A percentile compares a stretch with the other conserved stretches of the same genome.
Conservation (phyloP, 1,139 yeast genomes). For the Blastobotrys malaysiensis region DNA sequence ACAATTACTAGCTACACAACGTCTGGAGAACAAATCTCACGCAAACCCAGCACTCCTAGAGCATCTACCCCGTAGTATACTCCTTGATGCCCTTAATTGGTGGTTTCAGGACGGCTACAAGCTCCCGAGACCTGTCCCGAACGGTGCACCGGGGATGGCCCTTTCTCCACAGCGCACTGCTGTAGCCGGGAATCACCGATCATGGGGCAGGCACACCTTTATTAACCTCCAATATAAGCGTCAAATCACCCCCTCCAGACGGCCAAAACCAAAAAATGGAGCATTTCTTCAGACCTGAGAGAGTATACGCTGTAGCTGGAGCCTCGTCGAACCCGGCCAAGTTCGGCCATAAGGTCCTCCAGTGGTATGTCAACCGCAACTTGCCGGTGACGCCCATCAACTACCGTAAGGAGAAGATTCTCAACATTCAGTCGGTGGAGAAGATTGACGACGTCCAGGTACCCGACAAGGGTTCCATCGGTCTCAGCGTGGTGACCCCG, state of each 20-base stretch:
- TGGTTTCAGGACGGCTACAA: too few relatives aligned
- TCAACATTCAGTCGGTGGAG: conserved; percentile 41
- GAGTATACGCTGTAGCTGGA: conserved; percentile 65
- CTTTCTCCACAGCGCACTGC: not conserved
- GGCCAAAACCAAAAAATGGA: conserved; percentile 23
- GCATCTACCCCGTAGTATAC: too few relatives aligned
- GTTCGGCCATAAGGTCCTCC: conserved; percentile 64
- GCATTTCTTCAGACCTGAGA: conserved; percentile 45
- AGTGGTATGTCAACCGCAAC: conserved; percentile 58
- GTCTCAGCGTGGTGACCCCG: conserved; percentile 58
- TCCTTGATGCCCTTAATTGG: too few relatives aligned
- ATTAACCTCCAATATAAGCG: not conserved
- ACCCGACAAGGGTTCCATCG: conserved; percentile 26
- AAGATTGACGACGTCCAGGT: conserved; percentile 37
- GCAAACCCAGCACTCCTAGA: too few relatives aligned
- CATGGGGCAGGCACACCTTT: not conserved
- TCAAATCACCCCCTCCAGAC: not conserved
- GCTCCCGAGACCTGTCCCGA: not conserved
- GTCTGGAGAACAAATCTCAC: too few relatives aligned
- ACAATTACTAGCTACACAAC: too few relatives aligned
- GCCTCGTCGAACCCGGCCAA: conserved; percentile 63
- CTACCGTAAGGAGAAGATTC: conserved; percentile 46
- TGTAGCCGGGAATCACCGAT: not conserved
- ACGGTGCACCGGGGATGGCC: not conserved
- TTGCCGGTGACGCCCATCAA: conserved; percentile 66